Conservation (phyloP, 306 rosid genomes). For the Sicyos baderoa region DNA sequence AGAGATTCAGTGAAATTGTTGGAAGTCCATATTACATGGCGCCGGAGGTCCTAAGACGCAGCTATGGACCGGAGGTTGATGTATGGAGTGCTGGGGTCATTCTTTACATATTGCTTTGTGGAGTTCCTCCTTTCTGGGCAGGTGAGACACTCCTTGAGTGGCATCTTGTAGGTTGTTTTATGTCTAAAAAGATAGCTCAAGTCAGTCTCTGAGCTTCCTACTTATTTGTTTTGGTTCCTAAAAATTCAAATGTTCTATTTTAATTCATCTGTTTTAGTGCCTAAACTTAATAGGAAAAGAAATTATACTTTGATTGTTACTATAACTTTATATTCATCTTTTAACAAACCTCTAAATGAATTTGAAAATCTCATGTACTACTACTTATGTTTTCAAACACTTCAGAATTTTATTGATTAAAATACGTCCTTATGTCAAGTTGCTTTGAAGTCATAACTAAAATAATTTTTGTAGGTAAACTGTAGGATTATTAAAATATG, state of each 20-base stretch:
- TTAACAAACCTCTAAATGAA: background rate
- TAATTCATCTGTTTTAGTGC: background rate
- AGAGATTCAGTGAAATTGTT: conserved; percentile 77
- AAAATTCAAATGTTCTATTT: background rate
- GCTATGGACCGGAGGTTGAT: conserved; percentile 81
- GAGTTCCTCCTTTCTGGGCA: conserved; percentile 94
- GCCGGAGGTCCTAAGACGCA: conserved; percentile 80
- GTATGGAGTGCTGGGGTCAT: conserved; percentile 95
- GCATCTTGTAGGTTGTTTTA: conserved; percentile 3
- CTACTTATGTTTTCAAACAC: background rate
- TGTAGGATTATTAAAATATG: background rate
- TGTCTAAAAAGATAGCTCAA: background rate
- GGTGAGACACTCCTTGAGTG: conserved; percentile 34
- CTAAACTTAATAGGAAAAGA: background rate
- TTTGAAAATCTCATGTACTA: background rate
- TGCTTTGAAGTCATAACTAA: background rate
- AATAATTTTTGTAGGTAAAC: background rate
- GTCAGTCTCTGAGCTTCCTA: background rate
- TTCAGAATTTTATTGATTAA: background rate
- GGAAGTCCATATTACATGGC: conserved; percentile 99
- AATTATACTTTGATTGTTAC: background rate
- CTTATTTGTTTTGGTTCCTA: background rate
- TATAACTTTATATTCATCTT: background rate
- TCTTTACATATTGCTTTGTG: conserved; percentile 33
- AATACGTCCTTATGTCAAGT: background rate